phyloP scores from a whole-genome alignment of 768 basidiomycete species.

The Lyophyllum atratum region DNA sequence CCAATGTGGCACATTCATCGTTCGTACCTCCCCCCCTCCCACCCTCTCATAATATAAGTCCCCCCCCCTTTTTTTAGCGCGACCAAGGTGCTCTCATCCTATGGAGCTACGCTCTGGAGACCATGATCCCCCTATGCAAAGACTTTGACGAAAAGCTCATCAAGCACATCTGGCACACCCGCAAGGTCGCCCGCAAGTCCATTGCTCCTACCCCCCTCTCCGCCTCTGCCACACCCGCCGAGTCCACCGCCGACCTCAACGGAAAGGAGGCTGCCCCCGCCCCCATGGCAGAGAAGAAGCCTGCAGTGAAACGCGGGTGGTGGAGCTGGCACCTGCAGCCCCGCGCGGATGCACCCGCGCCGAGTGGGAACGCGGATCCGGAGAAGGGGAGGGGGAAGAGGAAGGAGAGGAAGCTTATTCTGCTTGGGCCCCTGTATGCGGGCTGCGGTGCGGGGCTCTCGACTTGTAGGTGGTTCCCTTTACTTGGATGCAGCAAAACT shows the following conservation, averaged over 20 bases:
- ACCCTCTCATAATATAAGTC: no score
- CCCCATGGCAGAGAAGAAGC: conserved; percentile 6
- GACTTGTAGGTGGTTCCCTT: conserved; percentile 41
- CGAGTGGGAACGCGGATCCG: conserved; percentile 28
- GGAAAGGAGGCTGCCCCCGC: conserved; percentile 26
- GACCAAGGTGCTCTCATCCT: conserved; percentile 77
- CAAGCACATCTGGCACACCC: conserved; percentile 73
- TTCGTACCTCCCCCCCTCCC: conserved; percentile 20
- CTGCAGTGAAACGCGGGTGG: conserved; percentile 30
- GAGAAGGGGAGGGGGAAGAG: conserved; percentile 38
- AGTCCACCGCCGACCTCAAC: conserved; percentile 31
- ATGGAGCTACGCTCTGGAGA: conserved; percentile 74
- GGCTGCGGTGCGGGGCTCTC: conserved; percentile 68
- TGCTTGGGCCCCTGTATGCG: conserved; percentile 73
- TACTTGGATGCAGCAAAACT: not conserved
- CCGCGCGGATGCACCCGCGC: conserved; percentile 5
- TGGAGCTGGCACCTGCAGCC: conserved; percentile 51
- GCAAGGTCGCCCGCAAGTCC: conserved; percentile 28
- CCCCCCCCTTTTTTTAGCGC: no score
- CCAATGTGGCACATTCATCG: no score
- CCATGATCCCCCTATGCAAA: conserved; percentile 66
- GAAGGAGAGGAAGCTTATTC: conserved; percentile 45
- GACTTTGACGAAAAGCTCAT: conserved; percentile 82
- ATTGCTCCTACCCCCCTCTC: conserved; percentile 13
- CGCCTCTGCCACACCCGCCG: conserved; percentile 7